phyloP scores from a whole-genome alignment of 495 filamentous ascomycete species.

The Saxophila tyrrhenica region DNA sequence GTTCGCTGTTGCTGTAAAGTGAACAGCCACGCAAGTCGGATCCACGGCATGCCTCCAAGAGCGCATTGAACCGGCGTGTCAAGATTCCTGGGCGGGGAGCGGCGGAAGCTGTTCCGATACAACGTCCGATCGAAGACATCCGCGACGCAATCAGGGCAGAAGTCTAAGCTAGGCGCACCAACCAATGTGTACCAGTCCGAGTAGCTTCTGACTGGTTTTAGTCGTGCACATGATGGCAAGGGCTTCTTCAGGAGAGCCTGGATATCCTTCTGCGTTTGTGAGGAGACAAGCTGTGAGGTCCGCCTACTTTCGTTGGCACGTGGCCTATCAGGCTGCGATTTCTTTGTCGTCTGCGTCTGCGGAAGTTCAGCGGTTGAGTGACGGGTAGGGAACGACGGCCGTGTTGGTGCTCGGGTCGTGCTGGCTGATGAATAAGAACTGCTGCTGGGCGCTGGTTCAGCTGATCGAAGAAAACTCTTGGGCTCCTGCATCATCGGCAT shows the following conservation, averaged over 20 bases:
- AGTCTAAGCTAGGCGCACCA: conserved; percentile 43
- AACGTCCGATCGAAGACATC: conserved; percentile 42
- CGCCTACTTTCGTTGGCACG: neutral
- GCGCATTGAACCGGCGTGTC: conserved; percentile 41
- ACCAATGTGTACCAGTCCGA: conserved; percentile 58
- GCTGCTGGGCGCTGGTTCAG: conserved; percentile 6
- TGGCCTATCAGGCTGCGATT: neutral
- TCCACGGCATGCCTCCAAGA: conserved; percentile 49
- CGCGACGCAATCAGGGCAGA: conserved; percentile 52
- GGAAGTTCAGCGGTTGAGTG: conserved; percentile 10
- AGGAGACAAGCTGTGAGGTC: neutral
- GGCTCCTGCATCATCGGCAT: conserved; percentile 1
- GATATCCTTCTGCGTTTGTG: conserved; percentile 17
- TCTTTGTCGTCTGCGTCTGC: neutral
- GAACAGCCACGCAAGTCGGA: conserved; percentile 55
- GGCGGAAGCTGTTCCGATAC: conserved; percentile 43
- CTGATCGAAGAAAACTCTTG: neutral
- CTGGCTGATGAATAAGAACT: neutral
- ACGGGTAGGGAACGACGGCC: conserved; percentile 9
- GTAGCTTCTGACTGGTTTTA: conserved; percentile 36
- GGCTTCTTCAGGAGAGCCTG: conserved; percentile 13
- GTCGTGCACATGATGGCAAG: conserved; percentile 45
- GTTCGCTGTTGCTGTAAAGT: conserved; percentile 44
- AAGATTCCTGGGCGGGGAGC: conserved; percentile 32
- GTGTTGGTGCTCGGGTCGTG: neutral